Conservation (phyloP, 202 grass and related monocot species). For the Setaria viridis region DNA sequence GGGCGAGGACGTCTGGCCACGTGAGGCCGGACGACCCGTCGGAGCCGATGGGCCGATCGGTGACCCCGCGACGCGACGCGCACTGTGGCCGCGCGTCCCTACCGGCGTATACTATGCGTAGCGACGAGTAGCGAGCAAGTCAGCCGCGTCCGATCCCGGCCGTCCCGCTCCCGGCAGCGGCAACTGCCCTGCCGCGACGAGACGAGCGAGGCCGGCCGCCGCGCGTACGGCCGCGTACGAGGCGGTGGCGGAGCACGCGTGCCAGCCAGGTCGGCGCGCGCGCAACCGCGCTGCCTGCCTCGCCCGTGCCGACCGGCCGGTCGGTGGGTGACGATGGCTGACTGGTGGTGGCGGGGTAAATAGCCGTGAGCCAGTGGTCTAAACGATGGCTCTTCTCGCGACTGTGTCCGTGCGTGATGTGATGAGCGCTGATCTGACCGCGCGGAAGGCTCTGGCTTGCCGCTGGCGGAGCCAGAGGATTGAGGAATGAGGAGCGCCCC, state of each 20-base stretch:
- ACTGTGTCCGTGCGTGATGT: neutral
- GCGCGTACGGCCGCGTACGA: neutral
- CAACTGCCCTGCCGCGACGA: neutral
- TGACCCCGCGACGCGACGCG: slow-evolving; percentile 22
- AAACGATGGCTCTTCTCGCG: neutral
- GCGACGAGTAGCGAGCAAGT: neutral
- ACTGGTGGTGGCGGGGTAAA: neutral
- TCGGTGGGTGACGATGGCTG: slow-evolving; percentile 6
- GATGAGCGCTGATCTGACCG: neutral
- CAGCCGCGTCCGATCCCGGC: slow-evolving; percentile 8
- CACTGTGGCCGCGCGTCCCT: neutral
- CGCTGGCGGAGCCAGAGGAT: no score
- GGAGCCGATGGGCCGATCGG: neutral
- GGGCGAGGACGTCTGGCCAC: slow-evolving; percentile 37
- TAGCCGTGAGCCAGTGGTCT: neutral
- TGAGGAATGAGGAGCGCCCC: no score
- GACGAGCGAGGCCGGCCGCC: neutral
- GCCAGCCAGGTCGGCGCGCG: neutral
- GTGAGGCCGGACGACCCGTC: slow-evolving; percentile 33
- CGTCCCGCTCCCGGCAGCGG: no score
- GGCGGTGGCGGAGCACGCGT: neutral
- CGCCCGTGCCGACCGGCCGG: slow-evolving; percentile 34
- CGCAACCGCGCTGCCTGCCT: neutral
- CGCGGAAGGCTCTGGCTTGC: no score
- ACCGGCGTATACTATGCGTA: neutral